Conservation (phyloP, 163 green algal genomes). For the Trebouxiophyceae sp. region DNA sequence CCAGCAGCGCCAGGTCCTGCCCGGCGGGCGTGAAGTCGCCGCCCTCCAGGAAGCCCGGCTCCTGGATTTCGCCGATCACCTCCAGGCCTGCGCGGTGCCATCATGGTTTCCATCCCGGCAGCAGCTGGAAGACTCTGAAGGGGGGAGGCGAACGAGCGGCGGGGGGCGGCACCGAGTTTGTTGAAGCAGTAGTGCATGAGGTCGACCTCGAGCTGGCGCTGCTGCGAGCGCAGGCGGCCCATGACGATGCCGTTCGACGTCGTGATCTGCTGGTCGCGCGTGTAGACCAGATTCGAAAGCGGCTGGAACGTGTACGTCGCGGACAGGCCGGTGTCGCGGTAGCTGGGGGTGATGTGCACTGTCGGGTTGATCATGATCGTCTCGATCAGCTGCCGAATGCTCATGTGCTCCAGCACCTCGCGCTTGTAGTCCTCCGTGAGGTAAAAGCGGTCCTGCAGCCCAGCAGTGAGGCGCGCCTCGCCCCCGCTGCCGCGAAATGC, state of each 20-base stretch:
- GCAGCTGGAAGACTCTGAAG: too few species aligned
- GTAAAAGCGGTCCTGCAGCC: conserved; percentile 47
- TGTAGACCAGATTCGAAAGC: conserved; percentile 92
- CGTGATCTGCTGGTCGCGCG: conserved; percentile 79
- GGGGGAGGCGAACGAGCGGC: too few species aligned
- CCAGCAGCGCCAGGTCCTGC: conserved; percentile 64
- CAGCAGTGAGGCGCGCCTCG: too few species aligned
- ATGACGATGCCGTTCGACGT: conserved; percentile 83
- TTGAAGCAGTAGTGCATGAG: conserved; percentile 86
- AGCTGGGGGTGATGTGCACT: conserved; percentile 64
- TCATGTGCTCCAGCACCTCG: conserved; percentile 74
- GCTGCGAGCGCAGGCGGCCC: conserved; percentile 67
- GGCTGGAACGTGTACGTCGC: conserved; percentile 83
- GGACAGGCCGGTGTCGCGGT: conserved; percentile 82
- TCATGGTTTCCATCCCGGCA: too few species aligned
- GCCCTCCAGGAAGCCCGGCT: conserved; percentile 83
- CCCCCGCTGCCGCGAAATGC: too few species aligned
- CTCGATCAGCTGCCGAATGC: conserved; percentile 74
- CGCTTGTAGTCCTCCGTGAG: conserved; percentile 82
- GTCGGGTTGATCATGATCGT: conserved; percentile 88
- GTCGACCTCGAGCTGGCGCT: conserved; percentile 79
- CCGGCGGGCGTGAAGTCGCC: conserved; percentile 66
- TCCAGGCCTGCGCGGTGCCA: conserved; percentile 55
- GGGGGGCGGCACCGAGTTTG: conserved; percentile 88
- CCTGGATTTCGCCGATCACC: conserved; percentile 64